Conservation (phyloP, 208 protist species). For the Porcisia deanei region DNA sequence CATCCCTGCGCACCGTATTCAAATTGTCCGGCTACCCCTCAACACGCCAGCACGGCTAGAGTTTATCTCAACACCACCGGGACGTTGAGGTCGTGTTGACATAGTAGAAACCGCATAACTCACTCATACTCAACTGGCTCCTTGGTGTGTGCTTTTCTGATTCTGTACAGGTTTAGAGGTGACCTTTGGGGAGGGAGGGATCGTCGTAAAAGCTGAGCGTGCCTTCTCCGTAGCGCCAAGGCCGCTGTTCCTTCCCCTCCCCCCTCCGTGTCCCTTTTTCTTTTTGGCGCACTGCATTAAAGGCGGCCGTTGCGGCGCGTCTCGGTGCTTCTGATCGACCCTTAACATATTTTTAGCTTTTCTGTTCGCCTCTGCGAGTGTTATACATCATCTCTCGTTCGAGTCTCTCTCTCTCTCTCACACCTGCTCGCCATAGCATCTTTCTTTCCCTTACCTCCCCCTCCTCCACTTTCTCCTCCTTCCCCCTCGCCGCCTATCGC, state of each 20-base stretch:
- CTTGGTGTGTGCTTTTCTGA: too few species aligned
- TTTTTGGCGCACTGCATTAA: neutral
- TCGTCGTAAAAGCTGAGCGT: neutral
- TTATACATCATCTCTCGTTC: neutral
- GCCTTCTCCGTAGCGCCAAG: neutral
- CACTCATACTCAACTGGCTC: neutral
- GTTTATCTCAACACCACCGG: neutral
- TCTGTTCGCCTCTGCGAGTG: neutral
- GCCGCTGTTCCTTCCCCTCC: neutral
- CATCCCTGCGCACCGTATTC: neutral
- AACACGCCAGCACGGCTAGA: neutral
- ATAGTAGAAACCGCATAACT: neutral
- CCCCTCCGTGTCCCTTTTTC: too few species aligned
- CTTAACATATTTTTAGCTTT: neutral
- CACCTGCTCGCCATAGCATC: neutral
- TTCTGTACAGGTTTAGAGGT: too few species aligned
- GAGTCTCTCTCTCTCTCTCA: too few species aligned
- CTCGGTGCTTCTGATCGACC: neutral
- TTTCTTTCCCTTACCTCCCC: neutral
- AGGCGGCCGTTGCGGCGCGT: neutral
- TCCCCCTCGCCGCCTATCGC: neutral
- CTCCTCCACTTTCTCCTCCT: neutral
- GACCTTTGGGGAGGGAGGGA: too few species aligned
- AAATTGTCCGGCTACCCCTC: neutral
- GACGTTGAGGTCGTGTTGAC: neutral